Percentiles rank a stretch among this genome's conserved stretches.
phyloP scores from a whole-genome alignment of 1,284 basidiomycete genomes.

The Fomitopsis palustris region DNA sequence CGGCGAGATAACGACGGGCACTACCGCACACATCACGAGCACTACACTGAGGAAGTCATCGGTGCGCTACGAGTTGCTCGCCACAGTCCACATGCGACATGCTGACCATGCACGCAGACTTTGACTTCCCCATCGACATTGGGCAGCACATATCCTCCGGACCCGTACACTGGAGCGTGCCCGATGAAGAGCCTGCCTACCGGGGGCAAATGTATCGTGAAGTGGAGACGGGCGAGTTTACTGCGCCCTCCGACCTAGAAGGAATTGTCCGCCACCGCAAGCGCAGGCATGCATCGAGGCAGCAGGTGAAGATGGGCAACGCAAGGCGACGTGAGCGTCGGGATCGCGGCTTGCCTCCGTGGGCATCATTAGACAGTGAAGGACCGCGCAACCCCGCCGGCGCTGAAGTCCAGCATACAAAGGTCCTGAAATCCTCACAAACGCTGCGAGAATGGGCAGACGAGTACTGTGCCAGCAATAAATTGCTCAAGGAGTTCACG shows the following conservation, averaged over 20 bases:
- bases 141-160: constrained; percentile 24
- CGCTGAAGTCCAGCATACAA: constrained; percentile 1
- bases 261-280: constrained; percentile 6
- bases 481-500: constrained; percentile 61
- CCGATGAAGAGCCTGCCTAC: constrained; percentile 33
- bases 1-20: constrained; percentile 33
- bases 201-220: constrained; percentile 30
- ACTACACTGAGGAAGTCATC: constrained; percentile 49
- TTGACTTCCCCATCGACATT: constrained; percentile 61
- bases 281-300: constrained; percentile 18
- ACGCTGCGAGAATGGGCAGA: constrained; percentile 68
- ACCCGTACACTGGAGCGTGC: constrained; percentile 31
- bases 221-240: constrained; percentile 17
- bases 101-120: constrained; percentile 35
- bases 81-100: background rate
- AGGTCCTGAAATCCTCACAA: constrained; percentile 43
- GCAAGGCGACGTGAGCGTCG: constrained; percentile 17
- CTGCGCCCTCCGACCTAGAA: constrained; percentile 6
- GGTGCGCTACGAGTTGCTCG: constrained; percentile 6
- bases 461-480: constrained; percentile 59
- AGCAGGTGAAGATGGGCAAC: constrained; percentile 22
- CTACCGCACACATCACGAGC: constrained; percentile 44
- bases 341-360: constrained; percentile 27
- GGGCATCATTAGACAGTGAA: constrained; percentile 18
- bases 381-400: background rate